Conservation (phyloP, 352 stramenopile species). For the Phytophthora quininea region DNA sequence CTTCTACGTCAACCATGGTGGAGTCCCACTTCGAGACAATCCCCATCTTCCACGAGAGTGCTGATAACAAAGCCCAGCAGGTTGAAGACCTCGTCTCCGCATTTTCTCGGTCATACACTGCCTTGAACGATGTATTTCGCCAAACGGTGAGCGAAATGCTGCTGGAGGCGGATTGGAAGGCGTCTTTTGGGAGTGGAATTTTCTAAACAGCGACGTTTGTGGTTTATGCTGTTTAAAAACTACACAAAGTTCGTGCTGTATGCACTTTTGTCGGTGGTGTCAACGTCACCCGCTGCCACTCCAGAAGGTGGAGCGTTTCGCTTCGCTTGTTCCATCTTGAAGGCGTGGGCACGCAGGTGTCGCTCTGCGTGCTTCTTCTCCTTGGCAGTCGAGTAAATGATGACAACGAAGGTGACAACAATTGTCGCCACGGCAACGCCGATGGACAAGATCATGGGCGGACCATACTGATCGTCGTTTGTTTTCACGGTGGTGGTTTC, state of each 20-base stretch:
- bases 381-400: slow-evolving; percentile 4
- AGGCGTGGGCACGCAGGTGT: background rate
- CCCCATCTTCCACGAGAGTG: slow-evolving; percentile 43
- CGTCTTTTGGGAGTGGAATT: no score
- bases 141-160: slow-evolving; percentile 34
- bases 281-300: slow-evolving; percentile 6
- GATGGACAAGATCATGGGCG: slow-evolving; percentile 19
- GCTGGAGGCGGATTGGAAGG: background rate
- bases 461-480: slow-evolving; percentile 20
- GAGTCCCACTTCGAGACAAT: slow-evolving; percentile 44
- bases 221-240: no score
- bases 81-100: slow-evolving; percentile 6
- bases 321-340: slow-evolving; percentile 13
- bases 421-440: slow-evolving; percentile 7
- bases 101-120: slow-evolving; percentile 29
- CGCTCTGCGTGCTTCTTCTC: slow-evolving; percentile 1
- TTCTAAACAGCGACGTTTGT: no score
- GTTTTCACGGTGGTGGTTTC: slow-evolving; percentile 21
- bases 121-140: slow-evolving; percentile 14
- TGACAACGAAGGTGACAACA: background rate
- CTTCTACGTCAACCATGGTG: no score
- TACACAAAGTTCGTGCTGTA: slow-evolving; percentile 43
- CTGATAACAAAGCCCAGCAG: slow-evolving; percentile 30
- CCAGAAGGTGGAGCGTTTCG: slow-evolving; percentile 13
- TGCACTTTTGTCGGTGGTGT: slow-evolving; percentile 1